Base-by-base conservation (phyloP, 352 stramenopile species). In the Plasmopara viticola region DNA sequence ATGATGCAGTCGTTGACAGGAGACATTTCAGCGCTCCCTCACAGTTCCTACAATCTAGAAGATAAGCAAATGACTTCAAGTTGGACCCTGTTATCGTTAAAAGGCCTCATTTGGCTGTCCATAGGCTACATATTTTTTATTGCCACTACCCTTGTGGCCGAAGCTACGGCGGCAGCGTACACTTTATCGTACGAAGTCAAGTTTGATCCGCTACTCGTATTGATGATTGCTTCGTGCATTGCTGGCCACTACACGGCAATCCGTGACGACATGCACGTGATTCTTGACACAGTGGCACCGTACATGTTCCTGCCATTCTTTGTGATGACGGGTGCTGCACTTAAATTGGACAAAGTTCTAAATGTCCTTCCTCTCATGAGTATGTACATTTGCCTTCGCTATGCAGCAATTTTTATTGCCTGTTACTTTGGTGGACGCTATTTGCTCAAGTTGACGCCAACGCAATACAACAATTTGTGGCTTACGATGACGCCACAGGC, bases 241-340 rank as follows among this genome's bases (percentile, higher is more conserved):
- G 76, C 76, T 2, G 76, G 76, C 10, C 76, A 87, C 51, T 62
- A 80, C 47, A 48, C 66, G 4, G 50, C 47, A 0, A 87, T 87
- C 38, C 73, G 76, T 29, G 73, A 87, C 55, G 76, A 87, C 56
- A 87, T 87, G 76, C 76, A 87, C 58, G 71, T 84, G 18, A 87
- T 87, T 38, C 56, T 87, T 3, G 76, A 87, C 25, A 74, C 64
- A 0, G 68, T 62, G 2, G 76, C 76, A 42, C 76, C 76, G n/a
- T 86, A 81, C 60, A 75, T 86, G 53, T 84, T 86, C 35, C 45
- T 86, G 33, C 75, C 75, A 17, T 87, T 87, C 61, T 87, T 87
- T 65, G 72, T 84, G 28, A 87, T 87, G 73, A 87, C 76, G 0
- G 76, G 76, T 3, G 76, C 76, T 0, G 73, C 69, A 6, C 49